Conservation (phyloP, 2,329 filamentous ascomycete genomes). For the Phyllosticta citriasiana region DNA sequence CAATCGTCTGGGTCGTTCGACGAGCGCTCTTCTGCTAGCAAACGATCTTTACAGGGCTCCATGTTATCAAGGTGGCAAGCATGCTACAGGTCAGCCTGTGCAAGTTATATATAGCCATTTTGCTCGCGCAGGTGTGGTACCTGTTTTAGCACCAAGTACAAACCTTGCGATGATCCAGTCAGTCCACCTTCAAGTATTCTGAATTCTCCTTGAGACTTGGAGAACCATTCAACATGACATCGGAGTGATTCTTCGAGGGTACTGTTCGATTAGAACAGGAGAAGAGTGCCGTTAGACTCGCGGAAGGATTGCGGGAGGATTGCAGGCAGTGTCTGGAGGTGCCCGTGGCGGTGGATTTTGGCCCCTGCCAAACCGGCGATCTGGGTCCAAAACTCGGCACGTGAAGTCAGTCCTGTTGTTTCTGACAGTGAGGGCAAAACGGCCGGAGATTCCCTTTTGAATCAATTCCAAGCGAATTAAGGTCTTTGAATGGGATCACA, state of each 20-base stretch:
- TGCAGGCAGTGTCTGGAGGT: not conserved
- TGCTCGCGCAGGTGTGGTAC: not conserved
- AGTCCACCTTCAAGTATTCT: not conserved
- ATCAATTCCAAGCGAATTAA: no score
- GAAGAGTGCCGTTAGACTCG: not conserved
- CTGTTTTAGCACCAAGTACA: not conserved
- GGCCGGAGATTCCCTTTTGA: not conserved
- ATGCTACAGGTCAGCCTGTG: not conserved
- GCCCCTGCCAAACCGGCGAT: not conserved
- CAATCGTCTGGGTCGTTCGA: not conserved
- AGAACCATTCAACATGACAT: not conserved
- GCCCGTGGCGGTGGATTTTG: not conserved
- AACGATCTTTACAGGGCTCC: not conserved
- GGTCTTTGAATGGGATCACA: no score
- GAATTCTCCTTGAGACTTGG: not conserved
- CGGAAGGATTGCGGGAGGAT: not conserved
- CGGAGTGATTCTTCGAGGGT: not conserved
- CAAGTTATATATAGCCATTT: not conserved
- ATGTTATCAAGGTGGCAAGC: not conserved
- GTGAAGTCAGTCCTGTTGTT: not conserved
- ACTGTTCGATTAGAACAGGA: not conserved
- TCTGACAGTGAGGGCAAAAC: not conserved
- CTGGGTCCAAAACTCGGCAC: not conserved
- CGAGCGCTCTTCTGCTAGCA: not conserved
- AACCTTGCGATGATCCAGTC: not conserved